Percentiles rank a stretch among this genome's conserved stretches.
These are phyloP conservation scores for Salinomyces thailandicus DNA, from an alignment of 2,329 filamentous ascomycete species.

Conservation along the genomic window DNA sequence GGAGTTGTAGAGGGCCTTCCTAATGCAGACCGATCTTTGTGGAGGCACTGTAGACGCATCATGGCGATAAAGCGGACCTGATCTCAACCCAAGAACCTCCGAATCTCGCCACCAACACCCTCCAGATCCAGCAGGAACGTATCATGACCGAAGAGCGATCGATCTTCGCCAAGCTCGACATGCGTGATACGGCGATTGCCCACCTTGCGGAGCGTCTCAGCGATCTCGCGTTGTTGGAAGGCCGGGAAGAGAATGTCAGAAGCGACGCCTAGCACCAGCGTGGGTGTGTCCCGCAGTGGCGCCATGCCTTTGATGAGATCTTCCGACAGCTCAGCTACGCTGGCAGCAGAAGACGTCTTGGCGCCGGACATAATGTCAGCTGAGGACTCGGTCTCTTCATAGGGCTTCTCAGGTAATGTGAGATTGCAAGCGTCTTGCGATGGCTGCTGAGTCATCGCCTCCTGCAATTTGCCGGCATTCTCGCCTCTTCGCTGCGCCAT, in stretches of 20 bases:
- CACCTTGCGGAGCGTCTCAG: slow-evolving; percentile 62
- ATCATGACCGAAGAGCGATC: slow-evolving; percentile 91
- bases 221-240: slow-evolving; percentile 95
- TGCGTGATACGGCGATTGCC: slow-evolving; percentile 79
- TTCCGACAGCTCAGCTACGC: slow-evolving; percentile 48
- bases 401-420: slow-evolving; percentile 71
- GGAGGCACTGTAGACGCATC: too few species aligned
- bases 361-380: slow-evolving; percentile 25
- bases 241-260: slow-evolving; percentile 95
- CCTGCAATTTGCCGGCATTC: slow-evolving; percentile 48
- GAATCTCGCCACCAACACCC: slow-evolving; percentile 77
- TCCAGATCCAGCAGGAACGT: slow-evolving; percentile 89
- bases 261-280: slow-evolving; percentile 83
- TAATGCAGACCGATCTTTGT: too few species aligned
- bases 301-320: slow-evolving; percentile 71
- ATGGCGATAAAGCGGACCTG: too few species aligned
- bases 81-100: slow-evolving; percentile 59
- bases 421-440: slow-evolving; percentile 56
- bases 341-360: slow-evolving; percentile 18
- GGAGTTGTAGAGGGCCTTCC: too few species aligned
- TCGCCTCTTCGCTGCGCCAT: slow-evolving; percentile 52
- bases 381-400: slow-evolving; percentile 67
- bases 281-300: slow-evolving; percentile 62
- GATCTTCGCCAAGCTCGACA: slow-evolving; percentile 84
- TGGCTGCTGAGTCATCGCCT: slow-evolving; percentile 15